These are phyloP conservation scores for Ophiostoma himal-ulmi DNA, from an alignment of 2,329 filamentous ascomycete genomes.

Conservation along the genomic window DNA sequence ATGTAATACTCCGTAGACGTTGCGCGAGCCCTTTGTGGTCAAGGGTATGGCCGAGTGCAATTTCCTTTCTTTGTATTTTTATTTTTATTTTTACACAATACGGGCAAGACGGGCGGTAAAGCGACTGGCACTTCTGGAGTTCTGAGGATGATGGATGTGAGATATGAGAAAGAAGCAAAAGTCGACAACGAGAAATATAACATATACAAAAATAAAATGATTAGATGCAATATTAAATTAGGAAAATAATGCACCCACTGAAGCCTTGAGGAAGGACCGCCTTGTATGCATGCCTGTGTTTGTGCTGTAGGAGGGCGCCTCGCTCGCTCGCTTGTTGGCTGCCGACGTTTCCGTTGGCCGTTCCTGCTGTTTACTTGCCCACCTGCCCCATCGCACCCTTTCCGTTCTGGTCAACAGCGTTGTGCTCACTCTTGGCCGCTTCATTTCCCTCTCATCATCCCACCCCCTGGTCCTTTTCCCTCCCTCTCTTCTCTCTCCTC, in stretches of 20 bases:
- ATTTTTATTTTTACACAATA: background rate
- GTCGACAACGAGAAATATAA: background rate
- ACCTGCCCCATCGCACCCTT: constrained; percentile 2
- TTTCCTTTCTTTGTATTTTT: constrained; percentile 19
- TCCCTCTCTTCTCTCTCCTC: constrained; percentile 12
- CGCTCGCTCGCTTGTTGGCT: constrained; percentile 5
- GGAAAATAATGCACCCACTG: background rate
- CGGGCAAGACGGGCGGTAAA: background rate
- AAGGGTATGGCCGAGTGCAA: constrained; percentile 20
- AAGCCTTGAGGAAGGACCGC: background rate
- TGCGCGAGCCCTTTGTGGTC: constrained; percentile 14
- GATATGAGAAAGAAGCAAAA: background rate
- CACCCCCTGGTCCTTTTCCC: constrained; percentile 15
- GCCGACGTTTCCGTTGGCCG: constrained; percentile 7
- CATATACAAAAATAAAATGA: background rate
- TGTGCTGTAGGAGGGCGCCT: constrained; percentile 5
- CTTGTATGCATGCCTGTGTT: background rate
- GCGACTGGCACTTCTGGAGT: background rate
- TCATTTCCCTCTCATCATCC: constrained; percentile 14
- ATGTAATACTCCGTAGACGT: background rate
- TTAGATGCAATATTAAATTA: background rate
- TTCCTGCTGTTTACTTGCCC: constrained; percentile 3
- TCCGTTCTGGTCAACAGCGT: constrained; percentile 14
- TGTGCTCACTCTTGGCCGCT: constrained; percentile 9
- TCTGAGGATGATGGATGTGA: background rate